Percentiles rank a stretch among this genome's conserved stretches.
phyloP scores from a whole-genome alignment of 2,329 filamentous ascomycete species.

The Epichloe baconii region DNA sequence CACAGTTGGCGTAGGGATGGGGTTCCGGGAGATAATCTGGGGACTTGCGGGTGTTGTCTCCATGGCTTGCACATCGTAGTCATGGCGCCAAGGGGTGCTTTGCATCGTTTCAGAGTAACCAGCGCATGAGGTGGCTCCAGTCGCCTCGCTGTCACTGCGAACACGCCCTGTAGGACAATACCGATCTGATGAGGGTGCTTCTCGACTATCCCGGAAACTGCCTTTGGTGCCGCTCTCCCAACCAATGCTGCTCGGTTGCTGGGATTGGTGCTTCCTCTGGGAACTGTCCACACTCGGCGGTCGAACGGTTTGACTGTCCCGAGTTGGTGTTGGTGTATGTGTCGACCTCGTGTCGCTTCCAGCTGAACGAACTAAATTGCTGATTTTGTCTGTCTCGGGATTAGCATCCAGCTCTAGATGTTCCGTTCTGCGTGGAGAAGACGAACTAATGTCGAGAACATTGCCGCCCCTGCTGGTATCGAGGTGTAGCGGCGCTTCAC shows the following conservation, averaged over 20 bases:
- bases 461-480: slow-evolving; percentile 90
- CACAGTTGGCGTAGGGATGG: slow-evolving; percentile 82
- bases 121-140: slow-evolving; percentile 59
- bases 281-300: slow-evolving; percentile 36
- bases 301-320: slow-evolving; percentile 50
- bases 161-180: slow-evolving; percentile 42
- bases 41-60: slow-evolving; percentile 71
- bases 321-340: slow-evolving; percentile 47
- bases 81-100: slow-evolving; percentile 62
- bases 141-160: slow-evolving; percentile 68
- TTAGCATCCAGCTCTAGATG: slow-evolving; percentile 14
- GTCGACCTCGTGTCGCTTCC: slow-evolving; percentile 47
- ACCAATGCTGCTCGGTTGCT: slow-evolving; percentile 15
- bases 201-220: slow-evolving; percentile 36
- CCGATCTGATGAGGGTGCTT: slow-evolving; percentile 31
- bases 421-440: slow-evolving; percentile 9
- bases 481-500: slow-evolving; percentile 79
- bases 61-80: slow-evolving; percentile 95
- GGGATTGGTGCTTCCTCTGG: slow-evolving; percentile 22
- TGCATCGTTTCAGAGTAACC: slow-evolving; percentile 70
- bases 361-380: slow-evolving; percentile 77
- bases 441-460: slow-evolving; percentile 73
- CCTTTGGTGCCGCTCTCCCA: slow-evolving; percentile 24
- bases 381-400: slow-evolving; percentile 66
- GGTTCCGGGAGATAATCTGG: slow-evolving; percentile 60